Conservation (phyloP, 1,139 yeast species). For the Protomyces arabidopsidicola region DNA sequence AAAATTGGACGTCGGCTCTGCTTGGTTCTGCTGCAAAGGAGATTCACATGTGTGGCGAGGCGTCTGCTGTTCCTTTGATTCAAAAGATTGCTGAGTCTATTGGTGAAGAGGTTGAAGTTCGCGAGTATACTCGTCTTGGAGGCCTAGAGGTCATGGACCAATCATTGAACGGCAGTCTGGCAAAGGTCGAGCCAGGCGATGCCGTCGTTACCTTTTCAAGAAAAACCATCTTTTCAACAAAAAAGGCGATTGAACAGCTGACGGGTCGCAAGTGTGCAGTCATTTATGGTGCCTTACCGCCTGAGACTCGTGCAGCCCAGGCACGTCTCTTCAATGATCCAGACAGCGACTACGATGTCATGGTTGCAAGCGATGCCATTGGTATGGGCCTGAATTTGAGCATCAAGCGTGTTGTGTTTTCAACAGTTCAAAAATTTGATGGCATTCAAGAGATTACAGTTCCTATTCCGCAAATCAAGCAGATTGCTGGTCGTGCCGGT, state of each 20-base stretch:
- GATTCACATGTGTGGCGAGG: slow-evolving; percentile 90
- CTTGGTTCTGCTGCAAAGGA: slow-evolving; percentile 83
- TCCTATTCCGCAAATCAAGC: slow-evolving; percentile 67
- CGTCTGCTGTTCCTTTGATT: slow-evolving; percentile 66
- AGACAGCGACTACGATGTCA: slow-evolving; percentile 63
- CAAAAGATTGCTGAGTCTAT: slow-evolving; percentile 56
- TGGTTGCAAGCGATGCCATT: slow-evolving; percentile 93
- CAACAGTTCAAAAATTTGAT: slow-evolving; percentile 62
- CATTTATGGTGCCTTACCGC: slow-evolving; percentile 92
- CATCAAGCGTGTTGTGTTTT: slow-evolving; percentile 73
- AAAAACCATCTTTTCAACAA: slow-evolving; percentile 58
- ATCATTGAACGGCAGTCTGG: slow-evolving; percentile 39
- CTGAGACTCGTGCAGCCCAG: slow-evolving; percentile 84
- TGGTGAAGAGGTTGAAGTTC: slow-evolving; percentile 72
- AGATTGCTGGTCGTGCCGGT: slow-evolving; percentile 97
- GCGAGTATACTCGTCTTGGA: slow-evolving; percentile 69
- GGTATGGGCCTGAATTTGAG: slow-evolving; percentile 90
- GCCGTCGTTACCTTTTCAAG: slow-evolving; percentile 87
- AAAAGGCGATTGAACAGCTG: slow-evolving; percentile 57
- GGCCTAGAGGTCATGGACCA: slow-evolving; percentile 54
- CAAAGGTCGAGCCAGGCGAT: slow-evolving; percentile 59
- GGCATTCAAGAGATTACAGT: slow-evolving; percentile 53
- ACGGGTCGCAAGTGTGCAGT: slow-evolving; percentile 75
- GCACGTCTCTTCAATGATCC: slow-evolving; percentile 66
- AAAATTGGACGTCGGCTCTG: slow-evolving; percentile 92